Conservation (phyloP, 371 early-diverging fungal genomes). For the Circinella minor region DNA sequence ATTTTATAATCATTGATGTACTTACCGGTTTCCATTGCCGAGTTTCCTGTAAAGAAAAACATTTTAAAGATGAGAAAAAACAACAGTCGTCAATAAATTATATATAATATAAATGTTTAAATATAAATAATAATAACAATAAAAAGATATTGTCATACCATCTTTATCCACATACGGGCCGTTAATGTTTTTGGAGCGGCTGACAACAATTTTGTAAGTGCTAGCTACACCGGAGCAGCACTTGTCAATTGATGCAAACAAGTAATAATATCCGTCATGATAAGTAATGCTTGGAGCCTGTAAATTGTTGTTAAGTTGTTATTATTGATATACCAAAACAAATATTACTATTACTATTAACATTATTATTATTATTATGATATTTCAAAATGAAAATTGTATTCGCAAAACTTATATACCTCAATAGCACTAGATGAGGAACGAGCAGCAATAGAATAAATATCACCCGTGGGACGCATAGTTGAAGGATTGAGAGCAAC, state of each 20-base stretch:
- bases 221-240: constrained; percentile 17
- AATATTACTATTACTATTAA: not conserved
- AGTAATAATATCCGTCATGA: constrained; percentile 19
- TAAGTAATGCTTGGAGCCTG: constrained; percentile 10
- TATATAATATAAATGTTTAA: no score
- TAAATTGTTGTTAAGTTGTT: no score
- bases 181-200: constrained; percentile 13
- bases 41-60: not conserved
- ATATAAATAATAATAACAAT: no score
- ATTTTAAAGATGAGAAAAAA: not conserved
- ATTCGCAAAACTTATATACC: not conserved
- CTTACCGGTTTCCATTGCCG: not conserved
- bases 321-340: not conserved
- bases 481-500: constrained; percentile 8
- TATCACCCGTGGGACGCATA: constrained; percentile 17
- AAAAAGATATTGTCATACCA: constrained; percentile 4
- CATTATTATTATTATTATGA: no score
- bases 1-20: not conserved
- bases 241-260: constrained; percentile 19
- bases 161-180: constrained; percentile 16
- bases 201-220: constrained; percentile 14
- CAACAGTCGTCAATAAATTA: not conserved
- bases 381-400: no score
- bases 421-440: not conserved
- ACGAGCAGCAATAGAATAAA: constrained; percentile 20